A percentile compares a stretch with the other conserved stretches of the same genome.
Evolutionary conservation across 2,329 filamentous ascomycete species (phyloP).

Genomic region (Aureobasidium sp.): DNA sequence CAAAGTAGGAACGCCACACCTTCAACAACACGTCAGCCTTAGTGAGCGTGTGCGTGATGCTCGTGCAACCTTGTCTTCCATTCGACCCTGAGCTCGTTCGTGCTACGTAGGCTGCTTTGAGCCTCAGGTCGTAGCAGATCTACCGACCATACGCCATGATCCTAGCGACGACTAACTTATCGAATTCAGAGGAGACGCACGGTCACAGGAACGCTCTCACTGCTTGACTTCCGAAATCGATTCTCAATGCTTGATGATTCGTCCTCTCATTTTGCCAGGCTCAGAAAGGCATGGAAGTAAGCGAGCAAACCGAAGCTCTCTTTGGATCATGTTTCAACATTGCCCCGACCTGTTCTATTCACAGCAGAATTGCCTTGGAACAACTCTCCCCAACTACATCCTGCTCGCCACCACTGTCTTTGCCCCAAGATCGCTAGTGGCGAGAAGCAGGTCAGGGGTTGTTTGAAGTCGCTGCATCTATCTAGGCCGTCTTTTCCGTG

Average conservation of each 20-base stretch:
- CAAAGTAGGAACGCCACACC: neutral
- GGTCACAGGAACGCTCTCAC: slow-evolving; percentile 1
- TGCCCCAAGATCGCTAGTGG: neutral
- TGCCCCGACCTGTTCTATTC: neutral
- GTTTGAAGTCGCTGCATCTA: neutral
- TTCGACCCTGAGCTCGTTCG: neutral
- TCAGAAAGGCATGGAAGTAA: neutral
- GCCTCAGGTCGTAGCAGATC: neutral
- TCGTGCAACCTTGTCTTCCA: slow-evolving; percentile 10
- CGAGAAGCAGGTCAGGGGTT: neutral
- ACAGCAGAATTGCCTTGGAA: neutral
- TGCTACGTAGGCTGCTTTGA: neutral
- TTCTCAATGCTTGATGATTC: neutral
- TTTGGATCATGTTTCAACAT: neutral
- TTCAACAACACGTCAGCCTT: neutral
- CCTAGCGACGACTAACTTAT: neutral
- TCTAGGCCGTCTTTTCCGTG: neutral
- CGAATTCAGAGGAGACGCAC: neutral
- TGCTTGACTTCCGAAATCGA: neutral
- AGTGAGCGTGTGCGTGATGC: slow-evolving; percentile 2
- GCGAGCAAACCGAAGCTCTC: neutral
- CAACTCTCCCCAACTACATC: neutral
- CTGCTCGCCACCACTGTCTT: no score
- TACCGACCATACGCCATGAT: neutral
- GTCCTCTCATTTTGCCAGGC: neutral